phyloP scores from a whole-genome alignment of 805 yeast genomes.

The Spathaspora gorwiae region DNA sequence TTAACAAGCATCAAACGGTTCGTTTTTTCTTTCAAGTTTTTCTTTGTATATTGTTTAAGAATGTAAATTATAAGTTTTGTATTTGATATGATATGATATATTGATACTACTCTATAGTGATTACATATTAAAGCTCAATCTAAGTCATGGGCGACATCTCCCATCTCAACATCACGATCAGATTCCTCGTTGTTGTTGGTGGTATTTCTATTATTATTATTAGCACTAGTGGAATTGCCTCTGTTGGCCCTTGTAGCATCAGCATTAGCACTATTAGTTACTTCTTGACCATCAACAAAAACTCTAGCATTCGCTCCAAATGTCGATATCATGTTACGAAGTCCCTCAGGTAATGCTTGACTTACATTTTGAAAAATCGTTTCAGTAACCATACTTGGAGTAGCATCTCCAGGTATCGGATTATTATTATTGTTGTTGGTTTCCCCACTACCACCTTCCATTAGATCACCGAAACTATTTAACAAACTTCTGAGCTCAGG shows the following conservation, averaged over 20 bases:
- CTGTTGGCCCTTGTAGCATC: background rate
- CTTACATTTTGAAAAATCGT: background rate
- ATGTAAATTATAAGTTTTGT: background rate
- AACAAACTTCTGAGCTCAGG: slow-evolving; percentile 15
- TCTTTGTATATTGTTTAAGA: background rate
- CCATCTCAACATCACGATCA: slow-evolving; percentile 1
- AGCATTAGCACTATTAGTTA: background rate
- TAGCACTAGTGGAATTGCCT: background rate
- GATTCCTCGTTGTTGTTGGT: background rate
- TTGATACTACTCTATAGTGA: background rate
- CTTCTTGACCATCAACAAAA: slow-evolving; percentile 5
- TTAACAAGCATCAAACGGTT: background rate
- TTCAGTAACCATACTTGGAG: background rate
- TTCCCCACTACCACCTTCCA: slow-evolving; percentile 8
- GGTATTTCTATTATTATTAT: background rate
- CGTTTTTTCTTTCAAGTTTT: background rate
- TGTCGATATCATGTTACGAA: slow-evolving; percentile 2
- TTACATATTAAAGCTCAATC: slow-evolving; percentile 1
- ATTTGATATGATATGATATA: too few species aligned
- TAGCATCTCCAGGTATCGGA: too few species aligned
- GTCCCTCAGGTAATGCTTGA: slow-evolving; percentile 2
- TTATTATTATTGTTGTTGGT: too few species aligned
- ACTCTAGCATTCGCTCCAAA: slow-evolving; percentile 4
- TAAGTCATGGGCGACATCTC: slow-evolving; percentile 7
- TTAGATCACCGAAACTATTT: slow-evolving; percentile 19